phyloP scores from a whole-genome alignment of 495 filamentous ascomycete genomes.

The Patellaria atrata region DNA sequence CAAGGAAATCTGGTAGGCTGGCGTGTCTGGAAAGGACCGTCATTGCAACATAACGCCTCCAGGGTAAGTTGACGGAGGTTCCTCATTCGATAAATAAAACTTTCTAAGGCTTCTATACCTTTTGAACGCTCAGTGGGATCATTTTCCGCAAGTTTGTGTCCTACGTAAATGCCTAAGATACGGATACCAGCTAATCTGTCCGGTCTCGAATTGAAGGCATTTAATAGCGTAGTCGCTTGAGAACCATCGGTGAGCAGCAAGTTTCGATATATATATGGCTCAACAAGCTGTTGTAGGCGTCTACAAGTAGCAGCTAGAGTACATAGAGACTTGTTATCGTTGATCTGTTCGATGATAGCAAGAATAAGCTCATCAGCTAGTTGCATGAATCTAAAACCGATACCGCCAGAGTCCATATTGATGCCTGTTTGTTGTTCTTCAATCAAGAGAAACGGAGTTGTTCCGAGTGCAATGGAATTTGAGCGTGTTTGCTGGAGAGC shows the following conservation, averaged over 20 bases:
- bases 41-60: conserved; percentile 15
- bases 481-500: too few relatives aligned
- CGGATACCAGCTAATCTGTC: too few relatives aligned
- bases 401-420: too few relatives aligned
- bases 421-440: too few relatives aligned
- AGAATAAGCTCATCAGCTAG: conserved; percentile 16
- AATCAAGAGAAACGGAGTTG: too few relatives aligned
- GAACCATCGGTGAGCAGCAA: conserved; percentile 7
- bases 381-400: too few relatives aligned
- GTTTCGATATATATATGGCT: conserved; percentile 13
- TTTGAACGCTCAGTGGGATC: conserved; percentile 4
- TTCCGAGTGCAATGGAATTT: too few relatives aligned
- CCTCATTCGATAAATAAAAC: conserved; percentile 2
- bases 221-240: conserved; percentile 2
- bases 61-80: conserved; percentile 13
- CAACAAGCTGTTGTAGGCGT: conserved; percentile 8
- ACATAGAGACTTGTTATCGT: conserved; percentile 5
- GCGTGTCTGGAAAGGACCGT: conserved; percentile 1
- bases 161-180: conserved; percentile 3
- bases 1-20: background rate
- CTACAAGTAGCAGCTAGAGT: conserved; percentile 10
- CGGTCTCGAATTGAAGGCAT: conserved; percentile 1
- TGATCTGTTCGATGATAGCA: conserved; percentile 12
- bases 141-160: too few relatives aligned
- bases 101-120: conserved; percentile 7